Percentiles rank a stretch among this genome's conserved stretches.
Evolutionary conservation across 2,329 filamentous ascomycete genomes (phyloP).

Genomic region (Aspergillus transmontanensis): DNA sequence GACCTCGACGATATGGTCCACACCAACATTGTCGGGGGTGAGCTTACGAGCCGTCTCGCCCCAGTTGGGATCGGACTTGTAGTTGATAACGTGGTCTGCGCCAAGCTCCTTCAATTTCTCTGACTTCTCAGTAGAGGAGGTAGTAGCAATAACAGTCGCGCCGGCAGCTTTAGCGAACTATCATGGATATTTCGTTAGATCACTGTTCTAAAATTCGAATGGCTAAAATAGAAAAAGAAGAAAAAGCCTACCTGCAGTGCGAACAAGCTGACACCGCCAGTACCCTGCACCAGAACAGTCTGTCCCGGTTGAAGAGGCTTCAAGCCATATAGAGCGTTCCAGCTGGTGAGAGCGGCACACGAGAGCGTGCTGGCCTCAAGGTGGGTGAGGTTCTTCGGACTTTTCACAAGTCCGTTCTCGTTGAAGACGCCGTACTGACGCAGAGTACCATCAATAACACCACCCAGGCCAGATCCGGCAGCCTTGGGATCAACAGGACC

Average conservation of each 20-base stretch:
- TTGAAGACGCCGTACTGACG: slow-evolving; percentile 68
- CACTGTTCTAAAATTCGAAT: background rate
- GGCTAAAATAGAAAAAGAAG: too few species aligned
- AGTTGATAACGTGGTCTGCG: slow-evolving; percentile 63
- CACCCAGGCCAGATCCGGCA: slow-evolving; percentile 64
- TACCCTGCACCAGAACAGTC: slow-evolving; percentile 63
- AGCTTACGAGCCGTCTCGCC: slow-evolving; percentile 57
- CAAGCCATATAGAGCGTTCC: slow-evolving; percentile 67
- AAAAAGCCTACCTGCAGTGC: slow-evolving; percentile 49
- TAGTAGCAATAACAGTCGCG: slow-evolving; percentile 61
- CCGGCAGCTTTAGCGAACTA: slow-evolving; percentile 55
- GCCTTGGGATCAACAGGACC: slow-evolving; percentile 47
- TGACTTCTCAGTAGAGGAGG: slow-evolving; percentile 58
- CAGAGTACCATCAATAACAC: slow-evolving; percentile 67
- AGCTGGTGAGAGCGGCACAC: slow-evolving; percentile 65
- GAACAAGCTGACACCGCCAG: slow-evolving; percentile 62
- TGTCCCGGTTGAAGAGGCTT: slow-evolving; percentile 56
- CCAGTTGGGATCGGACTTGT: slow-evolving; percentile 61
- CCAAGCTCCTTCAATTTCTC: slow-evolving; percentile 57
- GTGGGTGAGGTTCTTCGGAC: slow-evolving; percentile 59
- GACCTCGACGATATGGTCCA: slow-evolving; percentile 68
- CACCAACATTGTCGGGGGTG: slow-evolving; percentile 55
- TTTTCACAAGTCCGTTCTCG: slow-evolving; percentile 67
- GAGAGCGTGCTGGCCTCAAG: slow-evolving; percentile 60
- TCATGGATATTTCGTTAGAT: background rate